These are phyloP conservation scores for Microstroma glucosiphilum DNA, from an alignment of 1,284 basidiomycete genomes.

Conservation along the genomic window DNA sequence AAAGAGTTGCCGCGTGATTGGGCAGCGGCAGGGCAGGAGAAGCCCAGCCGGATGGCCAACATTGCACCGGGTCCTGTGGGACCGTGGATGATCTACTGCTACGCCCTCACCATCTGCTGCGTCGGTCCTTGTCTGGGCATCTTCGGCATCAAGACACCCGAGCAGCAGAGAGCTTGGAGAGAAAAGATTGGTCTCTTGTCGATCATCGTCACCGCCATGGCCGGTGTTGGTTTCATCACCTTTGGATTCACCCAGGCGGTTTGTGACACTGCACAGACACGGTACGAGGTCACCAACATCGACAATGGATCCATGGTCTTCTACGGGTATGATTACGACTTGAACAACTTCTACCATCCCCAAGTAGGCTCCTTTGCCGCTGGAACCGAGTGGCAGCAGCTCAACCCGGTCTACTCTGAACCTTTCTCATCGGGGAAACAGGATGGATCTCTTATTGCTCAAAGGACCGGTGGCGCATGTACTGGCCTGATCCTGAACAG, in stretches of 20 bases:
- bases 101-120: slow-evolving; percentile 74
- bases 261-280: slow-evolving; percentile 74
- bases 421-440: slow-evolving; percentile 72
- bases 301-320: slow-evolving; percentile 78
- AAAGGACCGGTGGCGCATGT: slow-evolving; percentile 79
- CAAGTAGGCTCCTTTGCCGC: slow-evolving; percentile 28
- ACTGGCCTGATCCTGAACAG: slow-evolving; percentile 62
- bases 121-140: slow-evolving; percentile 58
- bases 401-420: slow-evolving; percentile 75
- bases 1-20: slow-evolving; percentile 33
- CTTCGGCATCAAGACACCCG: slow-evolving; percentile 77
- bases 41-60: slow-evolving; percentile 19
- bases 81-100: slow-evolving; percentile 94
- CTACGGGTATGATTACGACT: slow-evolving; percentile 87
- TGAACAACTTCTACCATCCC: slow-evolving; percentile 62
- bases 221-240: slow-evolving; percentile 89
- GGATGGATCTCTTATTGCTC: slow-evolving; percentile 90
- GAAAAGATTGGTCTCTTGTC: slow-evolving; percentile 93
- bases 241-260: slow-evolving; percentile 97
- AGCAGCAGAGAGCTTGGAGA: slow-evolving; percentile 91
- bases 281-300: slow-evolving; percentile 72
- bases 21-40: slow-evolving; percentile 15
- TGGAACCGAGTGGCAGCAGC: slow-evolving; percentile 64
- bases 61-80: slow-evolving; percentile 68
- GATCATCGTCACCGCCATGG: slow-evolving; percentile 77